These are phyloP conservation scores for Fusarium fujikuroi DNA, from an alignment of 2,329 filamentous ascomycete species.

Conservation along the genomic window DNA sequence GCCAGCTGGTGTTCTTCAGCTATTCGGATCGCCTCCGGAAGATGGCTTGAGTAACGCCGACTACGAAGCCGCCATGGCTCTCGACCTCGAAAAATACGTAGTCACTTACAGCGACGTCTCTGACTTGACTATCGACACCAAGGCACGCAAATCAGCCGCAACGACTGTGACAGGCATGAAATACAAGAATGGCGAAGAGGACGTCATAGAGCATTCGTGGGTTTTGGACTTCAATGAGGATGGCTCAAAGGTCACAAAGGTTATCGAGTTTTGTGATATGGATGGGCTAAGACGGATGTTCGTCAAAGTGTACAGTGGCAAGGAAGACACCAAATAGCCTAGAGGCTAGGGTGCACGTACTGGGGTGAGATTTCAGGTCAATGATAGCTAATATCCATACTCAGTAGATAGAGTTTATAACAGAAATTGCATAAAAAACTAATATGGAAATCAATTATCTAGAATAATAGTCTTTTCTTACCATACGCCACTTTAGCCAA, in stretches of 20 bases:
- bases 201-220: conserved; percentile 21
- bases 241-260: conserved; percentile 14
- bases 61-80: conserved; percentile 12
- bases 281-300: conserved; percentile 11
- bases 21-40: neutral
- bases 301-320: neutral
- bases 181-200: conserved; percentile 2
- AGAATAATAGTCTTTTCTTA: no score
- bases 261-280: conserved; percentile 30
- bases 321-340: neutral
- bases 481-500: neutral
- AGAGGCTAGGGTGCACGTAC: neutral
- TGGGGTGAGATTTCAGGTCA: accelerated
- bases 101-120: neutral
- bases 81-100: conserved; percentile 1
- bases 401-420: accelerated
- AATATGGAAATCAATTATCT: no score
- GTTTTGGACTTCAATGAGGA: conserved; percentile 13
- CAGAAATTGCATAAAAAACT: no score
- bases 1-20: neutral
- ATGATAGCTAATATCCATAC: neutral
- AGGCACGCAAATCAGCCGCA: conserved; percentile 1
- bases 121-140: conserved; percentile 12
- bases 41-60: neutral
- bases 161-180: conserved; percentile 4